Percentiles rank a stretch among this genome's conserved stretches.
These are phyloP conservation scores for Phoma sp. DNA, from an alignment of 2,329 filamentous ascomycete species.

Conservation along the genomic window DNA sequence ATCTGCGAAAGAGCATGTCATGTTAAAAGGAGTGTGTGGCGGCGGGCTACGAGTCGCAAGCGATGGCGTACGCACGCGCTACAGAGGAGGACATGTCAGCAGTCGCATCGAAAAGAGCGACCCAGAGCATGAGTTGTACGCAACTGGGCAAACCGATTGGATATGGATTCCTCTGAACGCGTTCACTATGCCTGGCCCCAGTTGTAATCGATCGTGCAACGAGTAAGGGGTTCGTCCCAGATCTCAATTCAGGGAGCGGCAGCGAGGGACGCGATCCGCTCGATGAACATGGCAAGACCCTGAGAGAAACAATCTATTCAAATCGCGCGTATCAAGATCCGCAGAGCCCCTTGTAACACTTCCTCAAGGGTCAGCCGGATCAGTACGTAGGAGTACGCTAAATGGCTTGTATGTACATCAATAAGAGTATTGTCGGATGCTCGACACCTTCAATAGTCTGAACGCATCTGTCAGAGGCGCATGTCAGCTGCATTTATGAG, in stretches of 20 bases:
- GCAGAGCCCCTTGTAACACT: conserved; percentile 7
- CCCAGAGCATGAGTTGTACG: no score
- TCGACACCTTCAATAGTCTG: neutral
- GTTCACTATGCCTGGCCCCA: neutral
- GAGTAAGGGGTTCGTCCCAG: conserved; percentile 3
- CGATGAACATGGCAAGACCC: conserved; percentile 4
- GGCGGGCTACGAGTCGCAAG: conserved; percentile 3
- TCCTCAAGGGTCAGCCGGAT: neutral
- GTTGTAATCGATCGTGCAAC: neutral
- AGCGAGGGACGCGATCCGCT: neutral
- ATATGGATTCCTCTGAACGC: no score
- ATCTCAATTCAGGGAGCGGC: neutral
- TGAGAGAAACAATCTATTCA: conserved; percentile 3
- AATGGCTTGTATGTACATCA: neutral
- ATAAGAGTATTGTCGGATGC: neutral
- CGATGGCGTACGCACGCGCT: neutral
- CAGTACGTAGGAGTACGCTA: neutral
- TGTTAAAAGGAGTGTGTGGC: neutral
- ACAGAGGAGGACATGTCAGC: neutral
- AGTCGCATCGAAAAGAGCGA: no score
- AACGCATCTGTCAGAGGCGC: neutral
- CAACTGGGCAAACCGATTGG: no score
- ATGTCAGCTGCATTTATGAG: neutral
- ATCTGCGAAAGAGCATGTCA: neutral
- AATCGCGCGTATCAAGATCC: conserved; percentile 5